These are phyloP conservation scores for Syncephalastrum contaminatum DNA, from an alignment of 371 early-diverging fungal genomes.

Conservation along the genomic window DNA sequence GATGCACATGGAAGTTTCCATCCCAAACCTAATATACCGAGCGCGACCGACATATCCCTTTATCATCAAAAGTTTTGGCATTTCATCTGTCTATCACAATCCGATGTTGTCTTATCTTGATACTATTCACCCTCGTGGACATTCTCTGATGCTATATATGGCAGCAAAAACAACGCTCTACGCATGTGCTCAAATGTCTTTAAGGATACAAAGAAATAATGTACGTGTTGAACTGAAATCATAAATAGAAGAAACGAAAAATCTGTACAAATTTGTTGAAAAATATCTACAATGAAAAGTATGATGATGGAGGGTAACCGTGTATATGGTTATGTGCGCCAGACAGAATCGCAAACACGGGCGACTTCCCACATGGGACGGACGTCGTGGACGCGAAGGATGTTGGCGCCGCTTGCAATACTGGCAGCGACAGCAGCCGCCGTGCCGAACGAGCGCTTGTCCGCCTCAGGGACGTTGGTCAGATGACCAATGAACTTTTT, in stretches of 20 bases:
- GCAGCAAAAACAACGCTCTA: too few species aligned
- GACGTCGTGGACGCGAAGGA: conserved; percentile 95
- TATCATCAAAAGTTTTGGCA: too few species aligned
- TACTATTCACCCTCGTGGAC: too few species aligned
- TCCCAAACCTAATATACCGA: too few species aligned
- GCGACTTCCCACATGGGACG: conserved; percentile 87
- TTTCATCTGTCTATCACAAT: too few species aligned
- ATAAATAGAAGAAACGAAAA: not conserved
- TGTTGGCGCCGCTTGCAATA: conserved; percentile 82
- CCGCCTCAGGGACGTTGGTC: conserved; percentile 71
- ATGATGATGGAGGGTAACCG: conserved; percentile 2
- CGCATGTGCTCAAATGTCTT: too few species aligned
- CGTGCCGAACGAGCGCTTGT: conserved; percentile 86
- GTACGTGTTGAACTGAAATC: too few species aligned
- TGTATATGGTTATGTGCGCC: conserved; percentile 17
- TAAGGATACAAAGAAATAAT: too few species aligned
- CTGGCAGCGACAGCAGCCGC: conserved; percentile 92
- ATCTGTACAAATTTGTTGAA: conserved; percentile 17
- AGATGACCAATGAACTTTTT: conserved; percentile 85
- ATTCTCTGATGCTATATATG: too few species aligned
- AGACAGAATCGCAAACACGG: conserved; percentile 82
- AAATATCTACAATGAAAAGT: conserved; percentile 12
- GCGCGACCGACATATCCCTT: too few species aligned
- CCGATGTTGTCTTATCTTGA: too few species aligned
- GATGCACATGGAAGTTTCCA: too few species aligned